Evolutionary conservation across 106 monocot genomes (phyloP), one percentile per base, ranked within the genome.

Genomic region (Cymbidium sinense): DNA sequence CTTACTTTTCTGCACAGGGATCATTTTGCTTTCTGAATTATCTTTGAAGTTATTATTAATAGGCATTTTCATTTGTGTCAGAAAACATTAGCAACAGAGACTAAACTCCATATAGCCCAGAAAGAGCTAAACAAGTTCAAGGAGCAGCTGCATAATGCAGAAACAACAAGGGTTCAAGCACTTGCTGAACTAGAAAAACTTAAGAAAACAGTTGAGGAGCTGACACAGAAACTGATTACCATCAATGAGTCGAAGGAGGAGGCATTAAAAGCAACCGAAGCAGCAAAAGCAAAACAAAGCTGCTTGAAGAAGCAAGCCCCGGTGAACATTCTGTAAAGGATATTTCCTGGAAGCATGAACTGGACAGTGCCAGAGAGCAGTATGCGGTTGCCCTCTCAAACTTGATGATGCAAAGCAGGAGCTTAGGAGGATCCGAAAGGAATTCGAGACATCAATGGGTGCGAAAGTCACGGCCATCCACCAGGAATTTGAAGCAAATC

Each of bases 361-460:
- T 86, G 15, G 90, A 86, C 3, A 77, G 28, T 58, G 83, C 88
- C 34, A 86, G 90, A 74, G 86, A 86, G 69, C 83, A 84, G 37
- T 86, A 89, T 79, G 81, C 79, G 5, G 86, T 47, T 73, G 81
- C 83, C 47, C 55, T 89, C 47, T 61, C 78, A 83, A 89, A 73
- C 89, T 89, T 35, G 89, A 89, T 79, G 70, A 83, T 29, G 89
- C 89, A 76, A 89, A 89, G 79, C 86, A 86, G 43, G 89, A 89
- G 75, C 83, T 89, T 34, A 81, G 86, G 55, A 86, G 81, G n/a
- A 75, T 89, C 51, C 77, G 79, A 34, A 85, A 89, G 81, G 95
- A 95, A 78, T 89, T 89, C 79, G 86, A 86, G 58, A 37, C 78
- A 41, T 85, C 88, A 4, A 79, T 80, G 72, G 85, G 87, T 41